Percentiles rank a stretch among this genome's conserved stretches.
Conservation (phyloP, 352 stramenopile species). For the Elongisporangium prolatum region DNA sequence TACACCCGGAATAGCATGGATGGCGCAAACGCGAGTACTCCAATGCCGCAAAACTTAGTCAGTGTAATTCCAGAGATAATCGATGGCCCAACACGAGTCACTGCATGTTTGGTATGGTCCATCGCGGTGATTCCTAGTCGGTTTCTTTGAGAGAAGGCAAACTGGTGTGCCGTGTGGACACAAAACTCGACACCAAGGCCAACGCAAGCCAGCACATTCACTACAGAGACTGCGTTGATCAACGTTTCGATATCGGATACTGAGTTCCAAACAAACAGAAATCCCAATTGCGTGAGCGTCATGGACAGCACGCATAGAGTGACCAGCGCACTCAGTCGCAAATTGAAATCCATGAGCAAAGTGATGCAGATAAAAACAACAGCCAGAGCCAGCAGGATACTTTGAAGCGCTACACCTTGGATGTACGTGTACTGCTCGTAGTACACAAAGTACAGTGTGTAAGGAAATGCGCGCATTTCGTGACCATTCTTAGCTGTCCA, state of each 20-base stretch:
- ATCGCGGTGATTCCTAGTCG: conserved; percentile 35
- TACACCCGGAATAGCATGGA: conserved; percentile 91
- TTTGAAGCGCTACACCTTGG: conserved; percentile 84
- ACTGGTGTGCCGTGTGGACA: conserved; percentile 84
- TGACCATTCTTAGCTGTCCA: conserved; percentile 24
- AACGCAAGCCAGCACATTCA: conserved; percentile 86
- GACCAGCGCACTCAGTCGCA: conserved; percentile 63
- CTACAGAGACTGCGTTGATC: conserved; percentile 89
- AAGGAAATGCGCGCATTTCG: conserved; percentile 64
- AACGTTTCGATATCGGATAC: conserved; percentile 49
- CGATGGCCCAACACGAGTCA: conserved; percentile 71
- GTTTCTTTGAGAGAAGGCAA: conserved; percentile 54
- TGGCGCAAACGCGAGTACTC: conserved; percentile 85
- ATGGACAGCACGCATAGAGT: conserved; percentile 78
- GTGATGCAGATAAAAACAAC: conserved; percentile 78
- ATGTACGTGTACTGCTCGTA: conserved; percentile 93
- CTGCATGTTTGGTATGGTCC: conserved; percentile 71
- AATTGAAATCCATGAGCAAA: conserved; percentile 67
- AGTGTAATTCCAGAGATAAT: conserved; percentile 91
- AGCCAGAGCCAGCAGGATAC: conserved; percentile 71
- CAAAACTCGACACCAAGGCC: conserved; percentile 89
- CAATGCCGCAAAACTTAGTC: conserved; percentile 89
- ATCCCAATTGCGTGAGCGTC: conserved; percentile 67
- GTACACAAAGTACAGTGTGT: conserved; percentile 89
- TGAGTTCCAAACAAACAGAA: conserved; percentile 81